These are phyloP conservation scores for Globisporangium iwayamae DNA, from an alignment of 352 stramenopile genomes.

Conservation along the genomic window DNA sequence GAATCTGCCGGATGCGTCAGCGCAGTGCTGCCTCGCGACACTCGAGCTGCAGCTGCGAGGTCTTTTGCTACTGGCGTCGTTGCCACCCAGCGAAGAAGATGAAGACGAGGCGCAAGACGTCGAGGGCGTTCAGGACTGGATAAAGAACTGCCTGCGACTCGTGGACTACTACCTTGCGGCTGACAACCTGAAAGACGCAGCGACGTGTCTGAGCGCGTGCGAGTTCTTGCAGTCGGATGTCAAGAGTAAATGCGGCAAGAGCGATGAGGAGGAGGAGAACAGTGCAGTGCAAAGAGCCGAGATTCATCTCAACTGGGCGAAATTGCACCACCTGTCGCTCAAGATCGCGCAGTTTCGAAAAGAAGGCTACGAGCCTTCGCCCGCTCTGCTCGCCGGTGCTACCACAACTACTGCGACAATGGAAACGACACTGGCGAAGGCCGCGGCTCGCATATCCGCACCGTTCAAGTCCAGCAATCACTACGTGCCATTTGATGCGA, in stretches of 20 bases:
- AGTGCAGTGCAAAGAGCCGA: slow-evolving; percentile 29
- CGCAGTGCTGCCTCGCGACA: slow-evolving; percentile 58
- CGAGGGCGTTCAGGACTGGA: slow-evolving; percentile 43
- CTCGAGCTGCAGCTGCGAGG: slow-evolving; percentile 51
- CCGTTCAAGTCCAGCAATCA: slow-evolving; percentile 19
- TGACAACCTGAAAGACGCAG: slow-evolving; percentile 38
- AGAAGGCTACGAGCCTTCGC: slow-evolving; percentile 17
- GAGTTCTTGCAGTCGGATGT: slow-evolving; percentile 34
- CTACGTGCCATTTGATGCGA: slow-evolving; percentile 19
- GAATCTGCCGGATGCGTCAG: slow-evolving; percentile 42
- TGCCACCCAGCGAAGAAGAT: slow-evolving; percentile 1
- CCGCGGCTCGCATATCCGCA: background rate
- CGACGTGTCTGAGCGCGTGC: slow-evolving; percentile 41
- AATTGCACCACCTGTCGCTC: slow-evolving; percentile 46
- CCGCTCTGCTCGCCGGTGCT: background rate
- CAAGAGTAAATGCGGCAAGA: background rate
- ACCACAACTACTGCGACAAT: slow-evolving; percentile 18
- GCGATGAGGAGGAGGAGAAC: slow-evolving; percentile 22
- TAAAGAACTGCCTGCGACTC: slow-evolving; percentile 49
- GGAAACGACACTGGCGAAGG: slow-evolving; percentile 19
- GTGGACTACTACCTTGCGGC: slow-evolving; percentile 61
- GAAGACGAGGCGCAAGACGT: slow-evolving; percentile 10
- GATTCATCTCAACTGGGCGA: slow-evolving; percentile 45
- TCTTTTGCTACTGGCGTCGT: background rate
- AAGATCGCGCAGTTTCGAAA: slow-evolving; percentile 31